A percentile compares a stretch with the other conserved stretches of the same genome.
Conservation (phyloP, 108 stramenopile species). For the Nitzschia sp. region DNA sequence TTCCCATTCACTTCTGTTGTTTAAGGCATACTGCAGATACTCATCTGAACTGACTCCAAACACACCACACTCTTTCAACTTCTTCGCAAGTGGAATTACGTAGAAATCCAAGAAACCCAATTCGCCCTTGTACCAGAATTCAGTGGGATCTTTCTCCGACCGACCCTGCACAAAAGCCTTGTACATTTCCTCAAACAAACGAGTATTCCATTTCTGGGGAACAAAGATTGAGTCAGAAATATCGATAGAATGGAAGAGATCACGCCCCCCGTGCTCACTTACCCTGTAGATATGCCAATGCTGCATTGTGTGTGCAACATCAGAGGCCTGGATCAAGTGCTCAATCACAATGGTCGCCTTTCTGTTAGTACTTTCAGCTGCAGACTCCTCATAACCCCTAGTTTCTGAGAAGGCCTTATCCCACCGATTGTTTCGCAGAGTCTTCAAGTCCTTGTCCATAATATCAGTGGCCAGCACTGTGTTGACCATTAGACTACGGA, state of each 20-base stretch:
- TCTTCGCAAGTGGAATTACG: slow-evolving; percentile 3
- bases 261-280: neutral
- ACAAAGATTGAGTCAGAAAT: too few relatives aligned
- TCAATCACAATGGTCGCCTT: slow-evolving; percentile 13
- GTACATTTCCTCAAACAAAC: slow-evolving; percentile 18
- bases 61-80: slow-evolving; percentile 2
- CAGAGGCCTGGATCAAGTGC: slow-evolving; percentile 12
- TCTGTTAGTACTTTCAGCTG: neutral
- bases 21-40: neutral
- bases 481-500: slow-evolving; percentile 8
- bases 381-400: neutral
- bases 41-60: slow-evolving; percentile 12
- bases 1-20: slow-evolving; percentile 5
- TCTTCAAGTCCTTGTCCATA: slow-evolving; percentile 9
- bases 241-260: too few relatives aligned
- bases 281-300: neutral
- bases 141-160: slow-evolving; percentile 7
- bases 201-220: slow-evolving; percentile 3
- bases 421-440: slow-evolving; percentile 1
- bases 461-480: slow-evolving; percentile 8
- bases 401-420: slow-evolving; percentile 6
- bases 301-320: neutral
- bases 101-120: neutral
- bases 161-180: slow-evolving; percentile 6
- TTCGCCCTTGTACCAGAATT: slow-evolving; percentile 11